phyloP scores from a whole-genome alignment of 2,329 filamentous ascomycete species.

The Curvularia sp. region DNA sequence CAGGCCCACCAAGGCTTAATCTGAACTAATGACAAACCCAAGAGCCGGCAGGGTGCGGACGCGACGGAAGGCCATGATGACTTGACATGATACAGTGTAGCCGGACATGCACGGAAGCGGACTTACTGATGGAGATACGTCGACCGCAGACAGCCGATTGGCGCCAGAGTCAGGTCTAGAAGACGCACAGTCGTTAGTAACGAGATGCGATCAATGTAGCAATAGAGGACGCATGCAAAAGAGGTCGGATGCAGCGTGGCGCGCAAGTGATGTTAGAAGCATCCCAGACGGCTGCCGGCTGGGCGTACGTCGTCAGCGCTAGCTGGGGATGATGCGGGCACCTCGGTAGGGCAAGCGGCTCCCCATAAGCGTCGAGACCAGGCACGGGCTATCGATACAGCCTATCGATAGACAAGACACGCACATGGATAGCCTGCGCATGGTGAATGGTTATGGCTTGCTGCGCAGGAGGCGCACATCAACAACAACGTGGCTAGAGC shows the following conservation, averaged over 20 bases:
- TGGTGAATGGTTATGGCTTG: conserved; percentile 3
- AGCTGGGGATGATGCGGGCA: conserved; percentile 9
- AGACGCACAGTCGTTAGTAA: conserved; percentile 1
- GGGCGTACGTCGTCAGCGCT: conserved; percentile 18
- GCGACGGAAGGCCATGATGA: conserved; percentile 35
- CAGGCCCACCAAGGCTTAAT: conserved; percentile 5
- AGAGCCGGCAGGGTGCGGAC: conserved; percentile 29
- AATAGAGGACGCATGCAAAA: conserved; percentile 2
- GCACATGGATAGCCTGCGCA: background rate
- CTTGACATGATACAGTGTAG: conserved; percentile 23
- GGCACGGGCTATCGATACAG: conserved; percentile 13
- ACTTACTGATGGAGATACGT: conserved; percentile 28
- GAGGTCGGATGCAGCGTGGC: conserved; percentile 8
- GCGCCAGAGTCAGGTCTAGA: background rate
- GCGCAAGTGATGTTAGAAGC: conserved; percentile 21
- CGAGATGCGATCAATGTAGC: conserved; percentile 5
- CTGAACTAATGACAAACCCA: conserved; percentile 23
- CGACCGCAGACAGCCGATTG: conserved; percentile 8
- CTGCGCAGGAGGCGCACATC: background rate
- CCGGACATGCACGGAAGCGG: conserved; percentile 30
- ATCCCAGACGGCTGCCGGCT: conserved; percentile 14
- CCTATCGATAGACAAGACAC: conserved; percentile 6
- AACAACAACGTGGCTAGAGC: background rate
- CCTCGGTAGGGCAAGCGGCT: conserved; percentile 13
- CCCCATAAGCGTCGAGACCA: conserved; percentile 11